Evolutionary conservation across 2,329 filamentous ascomycete genomes (phyloP), one percentile per base, ranked within the genome.

Genomic region (Colletotrichum chrysophilum): DNA sequence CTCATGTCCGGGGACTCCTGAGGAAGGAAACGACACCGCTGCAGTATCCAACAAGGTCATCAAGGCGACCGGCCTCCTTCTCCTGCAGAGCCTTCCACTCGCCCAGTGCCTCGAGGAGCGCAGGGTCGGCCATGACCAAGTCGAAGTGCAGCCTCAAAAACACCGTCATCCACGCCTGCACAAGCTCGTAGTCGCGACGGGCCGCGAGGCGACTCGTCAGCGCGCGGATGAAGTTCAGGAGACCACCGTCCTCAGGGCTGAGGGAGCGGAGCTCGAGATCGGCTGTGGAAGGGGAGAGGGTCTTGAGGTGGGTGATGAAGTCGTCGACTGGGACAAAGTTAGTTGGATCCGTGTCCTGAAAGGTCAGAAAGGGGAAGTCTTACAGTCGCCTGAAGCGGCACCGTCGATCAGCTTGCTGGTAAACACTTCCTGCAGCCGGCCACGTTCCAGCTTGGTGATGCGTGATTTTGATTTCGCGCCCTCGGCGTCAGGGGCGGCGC

Each of bases 91-190:
- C 85, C 83, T 93, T 93, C 95, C 95, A 98, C 79, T 90, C 89
- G 68, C 85, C 84, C 76, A 98, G 85, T 62, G 91, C 91, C 2
- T 84, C 86, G 61, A 92, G 87, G 16, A 96, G 83, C 34, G 83
- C 80, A 78, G 87, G 85, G 83, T 81, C 90, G 81, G 86, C 88
- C 85, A 87, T 87, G 56, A 91, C 84, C 48, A 89, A 77, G 78
- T 92, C 90, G 77, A 90, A 91, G 84, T 98, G 96, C 55, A 98
- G 87, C 64, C 93, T 91, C 75, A 99, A 83, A 81, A 98, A 98
- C 2, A 98, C 96, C 3, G 94, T 93, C 96, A 99, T 98, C 96
- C 97, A 99, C 1, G 96, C 95, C 84, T 98, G 96, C 18, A 95
- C 94, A 52, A 99, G 89, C 85, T 99, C 97, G 84, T 98, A 99